Conservation (phyloP, 345 rosid genomes). For the Pistacia vera region DNA sequence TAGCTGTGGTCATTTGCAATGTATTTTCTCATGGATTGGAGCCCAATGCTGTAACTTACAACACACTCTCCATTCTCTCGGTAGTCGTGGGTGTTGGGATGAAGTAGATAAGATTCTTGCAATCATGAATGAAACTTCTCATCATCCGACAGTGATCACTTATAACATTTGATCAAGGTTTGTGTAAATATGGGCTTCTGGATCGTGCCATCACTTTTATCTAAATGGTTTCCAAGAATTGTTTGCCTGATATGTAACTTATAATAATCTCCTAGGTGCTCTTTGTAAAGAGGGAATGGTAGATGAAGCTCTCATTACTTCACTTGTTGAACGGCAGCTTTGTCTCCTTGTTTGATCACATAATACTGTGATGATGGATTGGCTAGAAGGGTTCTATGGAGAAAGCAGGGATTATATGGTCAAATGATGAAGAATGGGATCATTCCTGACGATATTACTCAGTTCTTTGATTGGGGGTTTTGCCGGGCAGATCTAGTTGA, state of each 20-base stretch:
- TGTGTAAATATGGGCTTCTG: slow-evolving; percentile 70
- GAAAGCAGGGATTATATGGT: slow-evolving; percentile 52
- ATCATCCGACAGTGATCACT: slow-evolving; percentile 63
- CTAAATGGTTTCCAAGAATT: slow-evolving; percentile 57
- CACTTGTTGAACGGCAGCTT: slow-evolving; percentile 39
- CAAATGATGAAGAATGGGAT: slow-evolving; percentile 61
- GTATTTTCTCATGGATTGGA: slow-evolving; percentile 63
- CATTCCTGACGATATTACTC: slow-evolving; percentile 74
- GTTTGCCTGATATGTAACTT: slow-evolving; percentile 71
- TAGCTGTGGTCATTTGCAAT: slow-evolving; percentile 51
- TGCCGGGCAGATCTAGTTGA: slow-evolving; percentile 47
- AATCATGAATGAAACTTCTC: slow-evolving; percentile 56
- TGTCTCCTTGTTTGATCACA: slow-evolving; percentile 74
- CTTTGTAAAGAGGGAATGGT: slow-evolving; percentile 73
- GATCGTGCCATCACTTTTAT: slow-evolving; percentile 69
- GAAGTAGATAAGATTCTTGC: slow-evolving; percentile 67
- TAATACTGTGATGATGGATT: slow-evolving; percentile 77
- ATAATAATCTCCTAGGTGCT: slow-evolving; percentile 70
- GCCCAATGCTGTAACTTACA: slow-evolving; percentile 68
- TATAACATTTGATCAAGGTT: slow-evolving; percentile 81
- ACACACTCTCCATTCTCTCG: slow-evolving; percentile 75
- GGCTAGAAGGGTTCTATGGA: slow-evolving; percentile 49
- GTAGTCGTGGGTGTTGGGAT: slow-evolving; percentile 65
- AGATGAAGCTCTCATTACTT: slow-evolving; percentile 59
- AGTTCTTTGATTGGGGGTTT: slow-evolving; percentile 71